A percentile compares a stretch with the other conserved stretches of the same genome.
Conservation (phyloP, 768 basidiomycete genomes). For the Cystofilobasidium bisporidii region DNA sequence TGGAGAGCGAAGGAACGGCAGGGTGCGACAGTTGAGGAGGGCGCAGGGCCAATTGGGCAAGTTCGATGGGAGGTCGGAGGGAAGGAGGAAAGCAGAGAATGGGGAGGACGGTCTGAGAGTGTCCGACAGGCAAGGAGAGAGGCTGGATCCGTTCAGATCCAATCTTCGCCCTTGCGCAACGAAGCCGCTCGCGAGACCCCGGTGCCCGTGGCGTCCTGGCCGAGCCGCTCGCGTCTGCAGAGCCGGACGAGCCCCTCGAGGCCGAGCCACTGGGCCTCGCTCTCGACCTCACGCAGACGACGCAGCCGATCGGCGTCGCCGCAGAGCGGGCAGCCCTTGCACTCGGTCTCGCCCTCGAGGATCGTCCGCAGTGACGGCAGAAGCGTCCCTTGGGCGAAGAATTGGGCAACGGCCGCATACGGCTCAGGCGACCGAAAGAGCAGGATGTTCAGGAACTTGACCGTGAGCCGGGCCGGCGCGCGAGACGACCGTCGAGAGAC, state of each 20-base stretch:
- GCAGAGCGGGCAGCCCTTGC: conserved; percentile 19
- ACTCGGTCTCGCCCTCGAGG: conserved; percentile 6
- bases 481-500: not conserved
- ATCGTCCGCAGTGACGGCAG: conserved; percentile 10
- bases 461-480: not conserved
- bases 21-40: too few relatives aligned
- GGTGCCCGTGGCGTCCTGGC: not conserved
- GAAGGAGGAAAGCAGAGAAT: too few relatives aligned
- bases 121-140: too few relatives aligned
- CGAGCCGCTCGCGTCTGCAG: conserved; percentile 10
- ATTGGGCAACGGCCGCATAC: conserved; percentile 17
- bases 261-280: conserved; percentile 16
- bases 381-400: conserved; percentile 10
- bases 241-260: conserved; percentile 8
- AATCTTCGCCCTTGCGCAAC: not conserved
- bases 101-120: too few relatives aligned
- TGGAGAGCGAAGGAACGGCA: too few relatives aligned
- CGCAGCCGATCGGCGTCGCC: conserved; percentile 18
- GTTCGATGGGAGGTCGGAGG: too few relatives aligned
- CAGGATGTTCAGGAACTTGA: conserved; percentile 21
- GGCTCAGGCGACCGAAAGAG: conserved; percentile 22
- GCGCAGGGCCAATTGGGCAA: too few relatives aligned
- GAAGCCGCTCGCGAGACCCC: not conserved
- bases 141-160: not conserved
- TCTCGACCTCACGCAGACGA: conserved; percentile 14